Base-by-base conservation (phyloP, 1,139 yeast genomes). In the Yamadazyma membranifaciens region DNA sequence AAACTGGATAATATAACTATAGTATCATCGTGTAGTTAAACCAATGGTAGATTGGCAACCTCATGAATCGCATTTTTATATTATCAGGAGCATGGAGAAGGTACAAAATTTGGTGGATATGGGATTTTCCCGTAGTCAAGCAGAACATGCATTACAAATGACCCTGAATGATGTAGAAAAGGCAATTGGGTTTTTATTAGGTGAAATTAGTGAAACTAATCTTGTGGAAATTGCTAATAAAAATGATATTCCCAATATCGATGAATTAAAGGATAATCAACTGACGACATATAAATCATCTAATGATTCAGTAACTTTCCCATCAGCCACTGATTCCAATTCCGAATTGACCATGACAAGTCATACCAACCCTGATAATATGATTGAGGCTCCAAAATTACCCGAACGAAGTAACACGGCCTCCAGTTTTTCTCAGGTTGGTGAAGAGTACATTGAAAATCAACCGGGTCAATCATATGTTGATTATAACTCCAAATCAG, bases 71-170 rank as follows among this genome's bases (percentile, higher is more conserved):
- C 38, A 29, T 36, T 36, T 17, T 25, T 29, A 7, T 11, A 10
- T 11, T 29, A 11, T 6, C 6, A 16, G 17, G 12, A 34, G 13
- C 37, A 49, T 48, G 50, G 42, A 38, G 13, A 44, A 45, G 36
- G 32, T 47, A 6, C 34, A 32, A 7, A 37, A 40, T 27, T 69
- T 82, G 44, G 61, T 66, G 38, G 85, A 77, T 41, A 82, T 83
- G 88, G 89, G 88, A 26, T 75, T 82, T 55, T 56, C 73, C 44
- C 63, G 60, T 5, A 75, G 68, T 22, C 67, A 67, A 44, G 74
- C 81, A 0, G 47, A 46, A 7, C 59, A 56, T 20, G 82, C 81
- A 0, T 60, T 77, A 36, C 43, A 58, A 42, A 56, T 56, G 24
- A 54, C 78, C 15, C 63, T 69, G 40, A 68, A 75, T 46, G 73